These are phyloP conservation scores for Cutaneotrichosporon spelunceum DNA, from an alignment of 1,284 basidiomycete genomes.

Conservation along the genomic window DNA sequence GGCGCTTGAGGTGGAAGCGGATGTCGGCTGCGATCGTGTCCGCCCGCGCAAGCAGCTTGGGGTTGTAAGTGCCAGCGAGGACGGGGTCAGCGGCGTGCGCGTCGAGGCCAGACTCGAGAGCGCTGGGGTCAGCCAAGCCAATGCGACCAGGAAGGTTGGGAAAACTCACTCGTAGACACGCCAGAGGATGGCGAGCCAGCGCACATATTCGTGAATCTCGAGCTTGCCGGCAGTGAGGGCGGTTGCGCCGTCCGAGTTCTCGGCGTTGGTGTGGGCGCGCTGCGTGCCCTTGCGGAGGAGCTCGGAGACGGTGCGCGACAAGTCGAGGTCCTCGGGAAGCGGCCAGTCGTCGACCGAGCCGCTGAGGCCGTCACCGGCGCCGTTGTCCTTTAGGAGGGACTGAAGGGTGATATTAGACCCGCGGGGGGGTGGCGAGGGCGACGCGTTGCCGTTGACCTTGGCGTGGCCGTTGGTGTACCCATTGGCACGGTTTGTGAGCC, in stretches of 20 bases:
- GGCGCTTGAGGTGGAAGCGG: conserved; percentile 57
- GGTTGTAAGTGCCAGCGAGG: conserved; percentile 68
- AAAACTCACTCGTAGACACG: conserved; percentile 73
- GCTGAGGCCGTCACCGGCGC: conserved; percentile 11
- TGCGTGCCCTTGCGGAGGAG: conserved; percentile 60
- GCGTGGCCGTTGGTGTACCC: background rate
- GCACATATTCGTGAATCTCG: conserved; percentile 63
- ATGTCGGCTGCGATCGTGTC: conserved; percentile 65
- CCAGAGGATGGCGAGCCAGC: conserved; percentile 72
- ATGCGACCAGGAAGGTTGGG: background rate
- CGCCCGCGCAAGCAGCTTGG: conserved; percentile 63
- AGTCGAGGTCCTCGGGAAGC: conserved; percentile 42
- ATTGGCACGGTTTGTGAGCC: background rate
- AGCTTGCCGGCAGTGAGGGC: conserved; percentile 63
- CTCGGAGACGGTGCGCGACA: conserved; percentile 47
- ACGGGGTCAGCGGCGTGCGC: conserved; percentile 62
- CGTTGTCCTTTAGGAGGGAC: conserved; percentile 16
- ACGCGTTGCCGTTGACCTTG: background rate
- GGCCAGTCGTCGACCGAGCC: conserved; percentile 29
- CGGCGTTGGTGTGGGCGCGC: conserved; percentile 62
- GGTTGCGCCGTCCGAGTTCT: conserved; percentile 61
- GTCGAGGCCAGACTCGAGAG: conserved; percentile 65
- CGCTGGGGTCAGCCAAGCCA: conserved; percentile 49
- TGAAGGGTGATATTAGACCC: conserved; percentile 6
- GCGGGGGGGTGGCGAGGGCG: background rate